Conservation (phyloP, 805 yeast genomes). For the Metschnikowia lunata region DNA sequence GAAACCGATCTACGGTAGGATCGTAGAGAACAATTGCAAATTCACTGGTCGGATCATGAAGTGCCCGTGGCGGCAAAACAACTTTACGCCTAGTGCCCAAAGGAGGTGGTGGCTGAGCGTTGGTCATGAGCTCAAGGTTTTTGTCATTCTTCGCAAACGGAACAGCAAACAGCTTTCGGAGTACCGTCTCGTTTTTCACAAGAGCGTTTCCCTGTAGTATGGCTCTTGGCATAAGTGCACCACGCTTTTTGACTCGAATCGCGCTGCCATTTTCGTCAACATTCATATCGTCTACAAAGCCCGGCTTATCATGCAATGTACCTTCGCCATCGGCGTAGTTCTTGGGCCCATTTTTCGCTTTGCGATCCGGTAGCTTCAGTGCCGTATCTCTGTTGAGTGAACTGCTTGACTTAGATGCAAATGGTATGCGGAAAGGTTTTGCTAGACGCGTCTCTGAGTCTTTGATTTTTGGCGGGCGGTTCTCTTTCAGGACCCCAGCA, state of each 20-base stretch:
- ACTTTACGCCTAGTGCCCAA: conserved; percentile 75
- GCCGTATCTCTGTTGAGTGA: conserved; percentile 3
- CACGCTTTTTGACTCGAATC: conserved; percentile 33
- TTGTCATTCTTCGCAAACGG: conserved; percentile 47
- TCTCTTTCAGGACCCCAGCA: conserved; percentile 56
- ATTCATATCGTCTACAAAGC: conserved; percentile 17
- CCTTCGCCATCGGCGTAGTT: conserved; percentile 27
- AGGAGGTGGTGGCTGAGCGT: conserved; percentile 63
- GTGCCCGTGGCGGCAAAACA: conserved; percentile 76
- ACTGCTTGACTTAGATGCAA: conserved; percentile 23
- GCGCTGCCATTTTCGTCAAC: conserved; percentile 33
- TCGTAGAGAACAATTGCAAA: conserved; percentile 92
- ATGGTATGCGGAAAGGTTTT: conserved; percentile 69
- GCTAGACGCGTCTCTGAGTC: conserved; percentile 51
- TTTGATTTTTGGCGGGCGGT: conserved; percentile 49
- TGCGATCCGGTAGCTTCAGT: conserved; percentile 19
- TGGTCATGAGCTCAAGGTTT: conserved; percentile 28
- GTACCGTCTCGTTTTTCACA: conserved; percentile 33
- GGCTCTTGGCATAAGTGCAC: conserved; percentile 60
- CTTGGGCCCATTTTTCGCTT: conserved; percentile 28
- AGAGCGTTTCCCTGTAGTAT: conserved; percentile 35
- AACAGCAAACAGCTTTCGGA: conserved; percentile 49
- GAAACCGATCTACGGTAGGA: conserved; percentile 76
- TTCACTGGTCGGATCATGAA: conserved; percentile 93
- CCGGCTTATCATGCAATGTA: conserved; percentile 19